These are phyloP conservation scores for Scedosporium aurantiacum DNA, from an alignment of 2,329 filamentous ascomycete genomes.

Conservation along the genomic window DNA sequence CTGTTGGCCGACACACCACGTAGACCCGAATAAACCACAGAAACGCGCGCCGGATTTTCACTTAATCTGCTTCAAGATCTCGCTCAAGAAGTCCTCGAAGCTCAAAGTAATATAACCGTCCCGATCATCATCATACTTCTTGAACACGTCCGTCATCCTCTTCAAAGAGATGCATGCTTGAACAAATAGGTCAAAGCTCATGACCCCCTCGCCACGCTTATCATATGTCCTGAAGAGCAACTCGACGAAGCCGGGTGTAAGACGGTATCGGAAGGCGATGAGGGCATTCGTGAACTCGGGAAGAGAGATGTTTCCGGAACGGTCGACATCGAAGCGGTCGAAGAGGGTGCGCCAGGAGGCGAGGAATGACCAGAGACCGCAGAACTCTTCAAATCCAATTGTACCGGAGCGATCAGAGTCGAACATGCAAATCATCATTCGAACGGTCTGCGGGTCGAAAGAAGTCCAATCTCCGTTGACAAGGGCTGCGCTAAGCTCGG, in stretches of 20 bases:
- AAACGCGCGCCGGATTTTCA: slow-evolving; percentile 16
- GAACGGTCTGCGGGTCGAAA: slow-evolving; percentile 87
- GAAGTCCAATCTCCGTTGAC: slow-evolving; percentile 94
- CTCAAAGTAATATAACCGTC: slow-evolving; percentile 84
- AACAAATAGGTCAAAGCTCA: slow-evolving; percentile 94
- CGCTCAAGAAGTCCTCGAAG: slow-evolving; percentile 71
- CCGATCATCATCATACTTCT: slow-evolving; percentile 94
- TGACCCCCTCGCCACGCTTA: slow-evolving; percentile 56
- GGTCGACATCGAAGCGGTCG: slow-evolving; percentile 86
- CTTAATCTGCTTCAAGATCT: slow-evolving; percentile 51
- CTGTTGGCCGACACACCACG: neutral
- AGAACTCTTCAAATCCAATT: slow-evolving; percentile 93
- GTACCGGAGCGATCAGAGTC: slow-evolving; percentile 81
- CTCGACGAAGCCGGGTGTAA: slow-evolving; percentile 73
- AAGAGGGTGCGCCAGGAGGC: slow-evolving; percentile 90
- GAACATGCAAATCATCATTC: slow-evolving; percentile 99
- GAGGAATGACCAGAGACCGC: slow-evolving; percentile 90
- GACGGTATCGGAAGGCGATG: slow-evolving; percentile 83
- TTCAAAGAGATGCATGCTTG: slow-evolving; percentile 95
- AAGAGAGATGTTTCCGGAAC: slow-evolving; percentile 74
- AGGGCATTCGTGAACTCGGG: slow-evolving; percentile 84
- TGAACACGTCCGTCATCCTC: slow-evolving; percentile 98
- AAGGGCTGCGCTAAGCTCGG: slow-evolving; percentile 76
- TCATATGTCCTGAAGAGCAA: slow-evolving; percentile 85
- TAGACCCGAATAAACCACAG: neutral